phyloP scores from a whole-genome alignment of 2,329 filamentous ascomycete genomes.

The Albifimbria verrucaria region DNA sequence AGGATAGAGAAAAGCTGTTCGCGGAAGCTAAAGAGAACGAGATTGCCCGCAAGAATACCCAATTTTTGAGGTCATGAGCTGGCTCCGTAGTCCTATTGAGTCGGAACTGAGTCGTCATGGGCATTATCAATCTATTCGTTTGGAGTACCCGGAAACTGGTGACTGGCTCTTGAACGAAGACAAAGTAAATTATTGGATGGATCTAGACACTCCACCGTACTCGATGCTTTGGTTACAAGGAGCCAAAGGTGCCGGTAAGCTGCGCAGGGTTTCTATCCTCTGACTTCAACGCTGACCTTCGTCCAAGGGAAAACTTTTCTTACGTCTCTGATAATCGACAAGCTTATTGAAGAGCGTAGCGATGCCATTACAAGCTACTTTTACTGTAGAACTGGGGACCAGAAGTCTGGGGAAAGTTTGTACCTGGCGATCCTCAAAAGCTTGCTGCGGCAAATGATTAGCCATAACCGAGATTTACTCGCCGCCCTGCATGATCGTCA shows the following conservation, averaged over 20 bases:
- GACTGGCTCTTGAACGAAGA: conserved; percentile 5
- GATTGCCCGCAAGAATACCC: conserved; percentile 1
- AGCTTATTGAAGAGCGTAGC: conserved; percentile 2
- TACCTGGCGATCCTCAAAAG: background rate
- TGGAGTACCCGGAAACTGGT: conserved; percentile 1
- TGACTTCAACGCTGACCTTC: conserved; percentile 6
- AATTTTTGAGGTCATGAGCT: background rate
- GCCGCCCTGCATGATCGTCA: conserved; percentile 1
- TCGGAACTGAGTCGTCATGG: conserved; percentile 1
- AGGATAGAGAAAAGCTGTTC: background rate
- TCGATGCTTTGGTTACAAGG: conserved; percentile 8
- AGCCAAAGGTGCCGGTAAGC: conserved; percentile 10
- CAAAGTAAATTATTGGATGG: conserved; percentile 4
- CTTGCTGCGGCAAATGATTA: background rate
- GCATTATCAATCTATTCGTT: background rate
- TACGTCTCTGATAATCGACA: conserved; percentile 33
- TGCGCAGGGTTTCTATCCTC: background rate
- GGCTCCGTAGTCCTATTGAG: conserved; percentile 4
- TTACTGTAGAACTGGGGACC: conserved; percentile 35
- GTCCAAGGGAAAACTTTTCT: conserved; percentile 37
- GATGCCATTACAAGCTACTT: conserved; percentile 30
- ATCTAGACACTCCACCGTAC: conserved; percentile 1
- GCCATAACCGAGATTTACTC: conserved; percentile 2
- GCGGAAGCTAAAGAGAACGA: background rate
- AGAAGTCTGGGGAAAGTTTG: background rate